Percentiles rank a stretch among this genome's conserved stretches.
Evolutionary conservation across 768 basidiomycete genomes (phyloP).

Genomic region (Naematelia encephala): DNA sequence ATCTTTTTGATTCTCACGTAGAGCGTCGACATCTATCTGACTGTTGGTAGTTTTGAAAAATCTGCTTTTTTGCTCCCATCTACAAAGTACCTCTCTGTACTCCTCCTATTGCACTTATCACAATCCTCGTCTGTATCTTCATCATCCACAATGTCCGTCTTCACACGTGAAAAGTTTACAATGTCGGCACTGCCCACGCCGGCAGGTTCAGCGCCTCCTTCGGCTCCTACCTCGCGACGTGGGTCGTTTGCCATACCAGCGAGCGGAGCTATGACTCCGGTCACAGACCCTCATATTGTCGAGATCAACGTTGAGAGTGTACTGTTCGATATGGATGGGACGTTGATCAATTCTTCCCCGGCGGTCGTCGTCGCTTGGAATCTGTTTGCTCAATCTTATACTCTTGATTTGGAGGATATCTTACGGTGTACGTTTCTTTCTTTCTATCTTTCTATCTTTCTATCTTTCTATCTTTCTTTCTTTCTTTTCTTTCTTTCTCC

Average conservation of each 20-base stretch:
- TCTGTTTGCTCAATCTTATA: constrained; percentile 63
- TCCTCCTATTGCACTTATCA: neutral
- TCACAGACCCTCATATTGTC: constrained; percentile 41
- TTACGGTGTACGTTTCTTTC: constrained; percentile 37
- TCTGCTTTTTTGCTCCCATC: neutral
- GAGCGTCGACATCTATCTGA: neutral
- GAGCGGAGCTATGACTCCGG: constrained; percentile 35
- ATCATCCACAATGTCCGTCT: constrained; percentile 45
- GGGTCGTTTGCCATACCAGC: constrained; percentile 27
- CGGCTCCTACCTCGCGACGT: constrained; percentile 31
- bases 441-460: neutral
- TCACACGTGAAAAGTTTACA: constrained; percentile 48
- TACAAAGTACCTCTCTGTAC: neutral
- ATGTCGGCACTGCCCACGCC: constrained; percentile 45
- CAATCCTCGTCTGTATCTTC: neutral
- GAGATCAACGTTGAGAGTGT: constrained; percentile 44
- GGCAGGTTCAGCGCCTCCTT: constrained; percentile 25
- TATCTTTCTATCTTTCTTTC: neutral
- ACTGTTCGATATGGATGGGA: constrained; percentile 45
- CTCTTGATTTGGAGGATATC: constrained; percentile 48
- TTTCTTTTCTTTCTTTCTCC: neutral
- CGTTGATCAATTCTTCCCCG: constrained; percentile 60
- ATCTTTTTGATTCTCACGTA: neutral
- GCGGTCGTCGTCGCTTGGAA: constrained; percentile 75
- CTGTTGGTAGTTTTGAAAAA: neutral